Percentiles rank a stretch among this genome's conserved stretches.
Evolutionary conservation across 2,329 filamentous ascomycete genomes (phyloP).

Genomic region (Aspergillus sp.): DNA sequence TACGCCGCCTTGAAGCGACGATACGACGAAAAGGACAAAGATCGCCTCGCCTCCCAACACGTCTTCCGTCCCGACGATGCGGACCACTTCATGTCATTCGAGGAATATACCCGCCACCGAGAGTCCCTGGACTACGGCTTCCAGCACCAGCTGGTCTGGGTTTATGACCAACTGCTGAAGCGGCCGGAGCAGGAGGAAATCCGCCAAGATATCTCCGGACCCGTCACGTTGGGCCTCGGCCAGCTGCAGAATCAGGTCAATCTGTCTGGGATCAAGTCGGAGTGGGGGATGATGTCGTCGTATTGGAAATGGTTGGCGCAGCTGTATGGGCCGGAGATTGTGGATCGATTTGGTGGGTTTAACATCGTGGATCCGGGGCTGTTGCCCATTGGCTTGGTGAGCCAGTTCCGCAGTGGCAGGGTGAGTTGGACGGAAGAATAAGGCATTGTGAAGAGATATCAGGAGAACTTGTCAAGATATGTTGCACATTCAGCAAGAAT

Average conservation of each 20-base stretch:
- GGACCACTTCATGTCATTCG: slow-evolving; percentile 9
- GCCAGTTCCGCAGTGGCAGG: slow-evolving; percentile 12
- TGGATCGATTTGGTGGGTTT: slow-evolving; percentile 11
- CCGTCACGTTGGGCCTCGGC: background rate
- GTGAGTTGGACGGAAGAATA: slow-evolving; percentile 3
- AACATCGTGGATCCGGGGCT: slow-evolving; percentile 14
- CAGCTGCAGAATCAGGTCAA: background rate
- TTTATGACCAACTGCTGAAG: slow-evolving; percentile 8
- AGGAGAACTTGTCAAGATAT: too few species aligned
- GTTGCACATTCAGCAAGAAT: too few species aligned
- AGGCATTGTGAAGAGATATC: background rate
- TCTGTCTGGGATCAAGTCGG: slow-evolving; percentile 1
- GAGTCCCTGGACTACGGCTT: slow-evolving; percentile 9
- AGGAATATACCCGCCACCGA: slow-evolving; percentile 11
- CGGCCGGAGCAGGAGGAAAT: slow-evolving; percentile 7
- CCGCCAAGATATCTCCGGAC: background rate
- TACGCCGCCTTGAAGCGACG: slow-evolving; percentile 3
- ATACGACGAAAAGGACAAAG: background rate
- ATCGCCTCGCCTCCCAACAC: background rate
- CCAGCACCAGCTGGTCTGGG: slow-evolving; percentile 1
- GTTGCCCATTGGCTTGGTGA: slow-evolving; percentile 13
- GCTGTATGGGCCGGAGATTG: slow-evolving; percentile 13
- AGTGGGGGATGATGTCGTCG: slow-evolving; percentile 4
- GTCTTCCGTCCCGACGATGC: background rate
- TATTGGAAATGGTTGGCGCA: slow-evolving; percentile 14